Evolutionary conservation across 345 rosid genomes (phyloP), one percentile per base, ranked within the genome.

Genomic region (Noccaea bulbosa): DNA sequence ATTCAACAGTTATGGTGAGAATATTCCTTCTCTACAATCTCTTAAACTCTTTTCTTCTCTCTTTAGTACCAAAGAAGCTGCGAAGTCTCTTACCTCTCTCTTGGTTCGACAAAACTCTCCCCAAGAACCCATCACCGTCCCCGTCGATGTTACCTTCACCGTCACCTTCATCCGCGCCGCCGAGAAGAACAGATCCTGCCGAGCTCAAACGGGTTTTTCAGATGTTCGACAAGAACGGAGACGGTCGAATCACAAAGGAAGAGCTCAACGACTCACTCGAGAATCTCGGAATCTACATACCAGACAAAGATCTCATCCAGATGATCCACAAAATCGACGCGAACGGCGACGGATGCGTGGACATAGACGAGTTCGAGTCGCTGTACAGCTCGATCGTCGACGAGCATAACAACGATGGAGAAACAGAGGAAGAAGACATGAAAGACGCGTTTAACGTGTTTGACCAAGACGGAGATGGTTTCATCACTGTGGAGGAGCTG

Each of bases 351-450:
- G 79, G 76, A 20, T 78, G 72, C 27, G 76, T 78, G 0, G 81
- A 78, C 12, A 69, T 74, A 34, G 78, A 78, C 2, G 79, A 79
- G 41, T 79, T 79, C 11, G 76, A 66, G 63, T 65, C 72, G 0
- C 8, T 79, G n/a, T 74, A 79, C 62, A 52, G 58, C 17, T 74
- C 82, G 10, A 74, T 79, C 5, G 74, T 74, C 1, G 64, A 69
- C 0, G 81, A 70, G 35, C 62, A 70, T 67, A 14, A 16, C 24
- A 74, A 74, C 2, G 88, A 79, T 65, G 71, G 67, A 0, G 74
- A 67, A 34, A 61, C 67, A 20, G 82, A 79, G 48, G 82, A 79
- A 65, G 82, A 74, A 7, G 79, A 79, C 24, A 79, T 79, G 82
- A 70, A 52, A 40, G 79, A 74, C 11, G 82, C 79, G 24, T 79